Evolutionary conservation across 495 filamentous ascomycete species (phyloP), one percentile per base, ranked within the genome.

Genomic region (Penicillium ucsense): DNA sequence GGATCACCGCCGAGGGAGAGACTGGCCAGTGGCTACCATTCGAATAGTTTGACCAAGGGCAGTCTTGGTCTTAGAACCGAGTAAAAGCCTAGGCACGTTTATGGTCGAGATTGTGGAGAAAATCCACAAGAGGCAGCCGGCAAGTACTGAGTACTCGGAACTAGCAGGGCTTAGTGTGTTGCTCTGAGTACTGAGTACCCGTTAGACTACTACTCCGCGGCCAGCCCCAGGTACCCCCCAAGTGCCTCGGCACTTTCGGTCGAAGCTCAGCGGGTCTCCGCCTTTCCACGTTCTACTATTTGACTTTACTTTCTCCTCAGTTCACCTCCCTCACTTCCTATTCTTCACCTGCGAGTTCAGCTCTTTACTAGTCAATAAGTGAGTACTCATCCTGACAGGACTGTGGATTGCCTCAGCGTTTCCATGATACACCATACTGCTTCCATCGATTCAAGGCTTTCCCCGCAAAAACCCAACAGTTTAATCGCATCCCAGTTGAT

Each of bases 221-320:
- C 30, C 41, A 41, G 29, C 35, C 12, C 9, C 35, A 11, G 35
- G 20, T 20, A 20, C 20, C 20, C 20, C 28, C 28, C 53, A 56
- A 45, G 55, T 48, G 53, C 59, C 59, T 61, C 59, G 59, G 59
- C 53, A 61, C 8, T 51, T 45, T 56, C 59, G 59, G 58, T 6
- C 45, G 46, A 50, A 46, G 47, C 39, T 40, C 38, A 45, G 51
- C 49, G 55, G 50, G 59, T 52, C 41, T 34, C 20, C 34, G 31
- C 27, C 43, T 27, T 45, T 35, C 31, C 31, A 44, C 27, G 11
- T 20, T 43, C 32, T 35, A 33, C 41, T 44, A 37, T 33, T 12
- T 42, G 8, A 31, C 11, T 43, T 40, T 42, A 43, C 30, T 52
- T 32, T 33, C 41, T 10, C 40, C 4, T 43, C 11, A 20, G 20